Evolutionary conservation across 352 stramenopile species (phyloP), one percentile per base, ranked within the genome.

Genomic region (Pythium dissimile): DNA sequence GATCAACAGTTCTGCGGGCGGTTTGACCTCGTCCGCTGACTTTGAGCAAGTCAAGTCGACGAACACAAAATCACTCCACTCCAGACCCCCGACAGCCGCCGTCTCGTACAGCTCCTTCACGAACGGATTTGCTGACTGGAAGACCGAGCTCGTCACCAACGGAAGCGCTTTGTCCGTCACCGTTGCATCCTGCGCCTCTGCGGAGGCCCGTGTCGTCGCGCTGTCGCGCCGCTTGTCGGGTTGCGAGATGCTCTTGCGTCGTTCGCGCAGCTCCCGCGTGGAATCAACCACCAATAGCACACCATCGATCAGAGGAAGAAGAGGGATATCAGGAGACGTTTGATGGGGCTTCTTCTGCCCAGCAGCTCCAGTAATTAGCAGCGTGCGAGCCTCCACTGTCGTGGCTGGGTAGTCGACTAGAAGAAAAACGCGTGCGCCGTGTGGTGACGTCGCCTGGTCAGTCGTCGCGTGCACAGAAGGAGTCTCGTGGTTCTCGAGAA

Each of bases 41-140:
- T 42, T 28, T 9, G 59, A 64, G 44, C 72, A 82, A 27, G 49
- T 21, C 18, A 92, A 27, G 24, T 80, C 69, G 0, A 76, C 69
- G 52, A 89, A 88, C n/a, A 73, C 64, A 53, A 92, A 89, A 59
- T 89, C 82, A n/a, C 69, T 89, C 82, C 82, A 89, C 63, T 86
- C 72, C 23, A 92, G 51, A 0, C 79, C 76, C 3, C 79, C 75
- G 15, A 79, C 58, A 15, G 28, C 59, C 1, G 73, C 57, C 20
- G 67, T 67, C 15, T 80, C 62, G 30, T 76, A 79, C 8, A 86
- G 69, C 5, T 65, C 45, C 20, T 62, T 64, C 5, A 86, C 62
- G 8, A 81, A 52, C 13, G 46, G 41, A 56, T 81, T 86, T 7
- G 67, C 53, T 0, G 64, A 66, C 28, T 81, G 64, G 54, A 87